Conservation (phyloP, 2,329 filamentous ascomycete genomes). For the Thelonectria blattea region DNA sequence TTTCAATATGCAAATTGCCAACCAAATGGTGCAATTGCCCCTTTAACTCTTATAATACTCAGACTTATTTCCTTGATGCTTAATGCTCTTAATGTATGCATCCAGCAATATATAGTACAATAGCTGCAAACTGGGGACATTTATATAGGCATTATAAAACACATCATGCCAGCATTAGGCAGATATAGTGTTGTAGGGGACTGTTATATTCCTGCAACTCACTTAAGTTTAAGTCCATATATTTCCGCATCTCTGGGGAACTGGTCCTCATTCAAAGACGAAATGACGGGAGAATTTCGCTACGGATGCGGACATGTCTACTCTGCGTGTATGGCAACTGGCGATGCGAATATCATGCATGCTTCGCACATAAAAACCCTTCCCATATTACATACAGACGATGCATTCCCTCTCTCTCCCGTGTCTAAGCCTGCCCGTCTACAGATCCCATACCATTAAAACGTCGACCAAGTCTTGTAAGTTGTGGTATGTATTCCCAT, state of each 20-base stretch:
- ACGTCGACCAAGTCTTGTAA: neutral
- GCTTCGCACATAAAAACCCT: too few relatives aligned
- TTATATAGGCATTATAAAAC: neutral
- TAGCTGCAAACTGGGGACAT: neutral
- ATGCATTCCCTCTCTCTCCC: neutral
- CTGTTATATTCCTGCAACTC: neutral
- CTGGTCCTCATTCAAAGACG: neutral
- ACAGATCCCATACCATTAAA: neutral
- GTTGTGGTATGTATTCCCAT: constrained; percentile 1
- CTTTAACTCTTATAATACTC: too few relatives aligned
- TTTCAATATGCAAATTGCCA: neutral
- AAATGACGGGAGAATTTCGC: too few relatives aligned
- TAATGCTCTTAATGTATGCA: neutral
- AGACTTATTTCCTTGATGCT: neutral
- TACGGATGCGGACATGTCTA: too few relatives aligned
- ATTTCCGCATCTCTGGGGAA: constrained; percentile 9
- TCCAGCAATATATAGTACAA: neutral
- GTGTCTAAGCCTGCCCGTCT: neutral
- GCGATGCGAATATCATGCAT: too few relatives aligned
- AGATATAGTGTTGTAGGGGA: neutral
- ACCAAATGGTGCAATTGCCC: constrained; percentile 3
- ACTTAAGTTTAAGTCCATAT: neutral
- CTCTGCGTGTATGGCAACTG: too few relatives aligned
- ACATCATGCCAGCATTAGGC: neutral
- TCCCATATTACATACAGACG: too few relatives aligned